Conservation (phyloP, 768 basidiomycete species). For the Pleurotus ostreatus region DNA sequence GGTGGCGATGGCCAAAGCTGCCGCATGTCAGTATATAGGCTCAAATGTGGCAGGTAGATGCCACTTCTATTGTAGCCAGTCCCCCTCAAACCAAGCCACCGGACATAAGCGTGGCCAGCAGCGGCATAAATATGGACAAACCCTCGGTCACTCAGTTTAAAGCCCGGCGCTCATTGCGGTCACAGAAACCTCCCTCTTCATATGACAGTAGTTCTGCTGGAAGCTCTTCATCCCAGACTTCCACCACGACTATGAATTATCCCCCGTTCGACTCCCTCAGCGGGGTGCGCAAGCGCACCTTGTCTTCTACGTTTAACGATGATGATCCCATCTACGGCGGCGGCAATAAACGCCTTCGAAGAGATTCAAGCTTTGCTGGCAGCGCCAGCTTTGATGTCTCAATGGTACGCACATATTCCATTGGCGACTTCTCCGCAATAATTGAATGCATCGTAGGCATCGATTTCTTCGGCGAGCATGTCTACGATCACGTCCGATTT, state of each 20-base stretch:
- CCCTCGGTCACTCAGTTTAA: neutral
- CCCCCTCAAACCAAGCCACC: too few relatives aligned
- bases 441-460: too few relatives aligned
- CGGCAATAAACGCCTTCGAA: conserved; percentile 2
- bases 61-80: too few relatives aligned
- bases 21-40: too few relatives aligned
- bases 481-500: neutral
- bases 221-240: neutral
- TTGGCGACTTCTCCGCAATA: too few relatives aligned
- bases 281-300: conserved; percentile 3
- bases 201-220: neutral
- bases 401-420: neutral
- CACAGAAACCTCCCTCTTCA: neutral
- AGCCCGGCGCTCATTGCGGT: neutral
- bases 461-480: too few relatives aligned
- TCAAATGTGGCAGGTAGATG: too few relatives aligned
- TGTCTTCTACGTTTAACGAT: neutral
- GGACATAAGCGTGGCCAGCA: too few relatives aligned
- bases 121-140: conserved; percentile 1
- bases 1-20: too few relatives aligned
- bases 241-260: neutral
- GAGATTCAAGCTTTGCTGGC: conserved; percentile 1
- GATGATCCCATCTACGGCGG: neutral
- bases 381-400: conserved; percentile 2
- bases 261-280: neutral